phyloP scores from a whole-genome alignment of 2,329 filamentous ascomycete species.

The Xylariaceae sp. region DNA sequence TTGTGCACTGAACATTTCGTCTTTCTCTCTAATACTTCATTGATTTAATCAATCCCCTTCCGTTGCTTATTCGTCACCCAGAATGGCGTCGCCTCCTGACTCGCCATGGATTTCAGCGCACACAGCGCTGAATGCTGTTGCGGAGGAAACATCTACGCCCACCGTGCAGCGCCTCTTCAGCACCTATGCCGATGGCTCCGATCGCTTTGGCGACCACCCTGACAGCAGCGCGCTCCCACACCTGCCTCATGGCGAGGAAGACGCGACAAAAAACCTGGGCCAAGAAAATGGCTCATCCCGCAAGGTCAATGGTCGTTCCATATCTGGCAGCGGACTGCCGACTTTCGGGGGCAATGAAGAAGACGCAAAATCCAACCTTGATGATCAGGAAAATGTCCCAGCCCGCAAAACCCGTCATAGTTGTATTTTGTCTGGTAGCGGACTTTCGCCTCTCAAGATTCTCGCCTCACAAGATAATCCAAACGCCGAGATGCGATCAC shows the following conservation, averaged over 20 bases:
- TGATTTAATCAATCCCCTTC: slow-evolving; percentile 1
- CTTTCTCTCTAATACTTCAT: not conserved
- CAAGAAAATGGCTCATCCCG: slow-evolving; percentile 47
- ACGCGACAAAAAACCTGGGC: slow-evolving; percentile 22
- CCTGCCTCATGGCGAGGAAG: slow-evolving; percentile 3
- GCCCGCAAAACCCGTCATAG: slow-evolving; percentile 49
- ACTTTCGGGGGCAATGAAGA: slow-evolving; percentile 45
- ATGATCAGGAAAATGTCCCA: slow-evolving; percentile 46
- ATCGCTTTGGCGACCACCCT: not conserved
- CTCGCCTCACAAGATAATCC: slow-evolving; percentile 33
- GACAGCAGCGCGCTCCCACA: not conserved
- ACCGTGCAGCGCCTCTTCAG: slow-evolving; percentile 15
- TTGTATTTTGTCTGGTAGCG: slow-evolving; percentile 53
- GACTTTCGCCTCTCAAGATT: slow-evolving; percentile 56
- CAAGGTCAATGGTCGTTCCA: slow-evolving; percentile 50
- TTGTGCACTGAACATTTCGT: slow-evolving; percentile 5
- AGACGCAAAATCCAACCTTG: not conserved
- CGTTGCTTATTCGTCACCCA: not conserved
- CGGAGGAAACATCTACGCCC: slow-evolving; percentile 7
- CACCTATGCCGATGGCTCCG: not conserved
- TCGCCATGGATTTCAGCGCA: slow-evolving; percentile 11
- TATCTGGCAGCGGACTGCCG: slow-evolving; percentile 55
- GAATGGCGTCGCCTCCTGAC: slow-evolving; percentile 15
- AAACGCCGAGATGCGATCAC: slow-evolving; percentile 28
- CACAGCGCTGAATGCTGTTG: slow-evolving; percentile 9